Evolutionary conservation across 805 yeast genomes (phyloP), one percentile per base, ranked within the genome.

Genomic region (Saturnispora zaruensis): DNA sequence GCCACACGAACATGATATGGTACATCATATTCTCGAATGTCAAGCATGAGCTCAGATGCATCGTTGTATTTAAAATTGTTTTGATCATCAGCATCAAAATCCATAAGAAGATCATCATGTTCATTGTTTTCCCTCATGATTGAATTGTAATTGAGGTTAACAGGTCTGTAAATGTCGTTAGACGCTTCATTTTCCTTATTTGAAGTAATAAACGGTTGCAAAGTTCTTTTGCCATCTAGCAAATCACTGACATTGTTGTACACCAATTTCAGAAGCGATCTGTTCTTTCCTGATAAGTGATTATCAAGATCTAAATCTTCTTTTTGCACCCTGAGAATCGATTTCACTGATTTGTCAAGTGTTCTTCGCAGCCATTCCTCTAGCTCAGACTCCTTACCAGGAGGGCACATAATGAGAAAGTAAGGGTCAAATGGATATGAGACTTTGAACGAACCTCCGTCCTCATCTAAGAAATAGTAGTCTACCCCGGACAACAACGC

Each of bases 1-100:
- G 96, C 81, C 0, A 93, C 97, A 53, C 99, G 77, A 2, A 90
- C 96, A 62, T 90, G 96, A 60, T 87, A 93, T 0, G 99, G 99
- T 4, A 93, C 98, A 63, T 93, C 99, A 57, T 87, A 89, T 64
- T 93, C 99, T 56, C 91, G 74, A 30, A 93, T 77, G 59, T 91
- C 98, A 49, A 81, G 82, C 14, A 93, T 77, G 44, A 73, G 73
- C 33, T 79, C 79, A 2, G 81, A 71, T 3, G 90, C 84, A 53
- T 82, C 86, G 7, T 63, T 62, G 13, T 60, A 56, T 24, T 61
- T 53, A 21, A 59, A 59, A 5, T 53, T 53, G 28, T 37, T 45
- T 14, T 45, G 46, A 21, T 55, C 56, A 11, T 45, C 52, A 7
- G 50, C 52, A 38, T 55, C 53, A 49, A 61, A 59, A 49, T 56